A percentile compares a stretch with the other conserved stretches of the same genome.
These are phyloP conservation scores for Pythium aristosporum DNA, from an alignment of 352 stramenopile species.

Conservation along the genomic window DNA sequence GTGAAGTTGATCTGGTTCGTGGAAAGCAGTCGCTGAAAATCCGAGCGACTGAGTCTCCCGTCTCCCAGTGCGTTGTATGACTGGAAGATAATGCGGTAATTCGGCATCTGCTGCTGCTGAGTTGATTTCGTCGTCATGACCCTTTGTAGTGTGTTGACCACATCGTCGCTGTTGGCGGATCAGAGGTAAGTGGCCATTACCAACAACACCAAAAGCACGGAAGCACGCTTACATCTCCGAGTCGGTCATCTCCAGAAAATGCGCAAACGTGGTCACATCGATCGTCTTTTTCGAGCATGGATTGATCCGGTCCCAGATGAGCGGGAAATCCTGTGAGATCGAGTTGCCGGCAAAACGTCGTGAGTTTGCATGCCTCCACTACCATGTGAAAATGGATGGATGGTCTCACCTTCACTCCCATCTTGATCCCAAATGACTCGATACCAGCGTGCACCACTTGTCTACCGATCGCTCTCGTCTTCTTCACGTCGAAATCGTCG, in stretches of 20 bases:
- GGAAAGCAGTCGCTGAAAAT: conserved; percentile 75
- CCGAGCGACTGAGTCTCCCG: conserved; percentile 56
- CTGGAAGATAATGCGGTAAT: conserved; percentile 79
- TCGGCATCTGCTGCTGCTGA: conserved; percentile 49
- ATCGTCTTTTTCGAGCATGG: conserved; percentile 55
- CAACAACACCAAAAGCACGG: neutral
- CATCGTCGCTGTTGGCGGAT: conserved; percentile 45
- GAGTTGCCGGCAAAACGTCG: neutral
- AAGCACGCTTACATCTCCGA: conserved; percentile 59
- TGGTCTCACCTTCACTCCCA: conserved; percentile 59
- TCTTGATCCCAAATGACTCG: conserved; percentile 73
- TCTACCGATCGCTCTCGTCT: conserved; percentile 43
- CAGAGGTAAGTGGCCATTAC: neutral
- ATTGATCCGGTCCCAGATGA: conserved; percentile 76
- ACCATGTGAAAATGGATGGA: neutral
- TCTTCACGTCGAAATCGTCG: conserved; percentile 78
- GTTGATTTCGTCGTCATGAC: conserved; percentile 63
- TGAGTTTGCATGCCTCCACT: neutral
- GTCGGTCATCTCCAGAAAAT: conserved; percentile 77
- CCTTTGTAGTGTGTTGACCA: conserved; percentile 60
- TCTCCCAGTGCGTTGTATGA: conserved; percentile 71
- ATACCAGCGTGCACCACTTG: conserved; percentile 50
- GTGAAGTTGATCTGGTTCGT: conserved; percentile 70
- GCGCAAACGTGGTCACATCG: conserved; percentile 47
- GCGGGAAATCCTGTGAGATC: conserved; percentile 44